Evolutionary conservation across 2,329 filamentous ascomycete species (phyloP).

Genomic region (Aspergillus fumigatus): DNA sequence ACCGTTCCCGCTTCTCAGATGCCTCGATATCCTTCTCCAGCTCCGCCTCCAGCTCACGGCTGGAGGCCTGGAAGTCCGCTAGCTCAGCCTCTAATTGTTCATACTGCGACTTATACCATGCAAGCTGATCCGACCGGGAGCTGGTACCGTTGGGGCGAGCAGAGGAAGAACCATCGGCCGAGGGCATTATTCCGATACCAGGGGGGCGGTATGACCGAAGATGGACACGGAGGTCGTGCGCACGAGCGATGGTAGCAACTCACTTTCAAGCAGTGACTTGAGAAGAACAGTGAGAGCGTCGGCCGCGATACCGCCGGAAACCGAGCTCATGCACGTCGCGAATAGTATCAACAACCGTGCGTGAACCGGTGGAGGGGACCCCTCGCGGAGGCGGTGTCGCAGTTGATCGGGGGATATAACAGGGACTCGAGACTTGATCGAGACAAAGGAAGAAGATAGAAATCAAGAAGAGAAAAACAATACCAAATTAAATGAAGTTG

Average conservation of each 20-base stretch:
- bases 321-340: conserved; percentile 11
- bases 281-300: conserved; percentile 4
- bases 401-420: conserved; percentile 20
- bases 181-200: conserved; percentile 33
- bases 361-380: conserved; percentile 16
- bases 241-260: neutral
- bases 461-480: neutral
- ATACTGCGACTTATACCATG: conserved; percentile 96
- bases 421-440: conserved; percentile 5
- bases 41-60: conserved; percentile 88
- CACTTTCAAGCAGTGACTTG: neutral
- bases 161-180: conserved; percentile 33
- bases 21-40: conserved; percentile 94
- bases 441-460: conserved; percentile 2
- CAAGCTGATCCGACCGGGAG: conserved; percentile 66
- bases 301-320: neutral
- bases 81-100: conserved; percentile 87
- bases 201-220: conserved; percentile 13
- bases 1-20: conserved; percentile 86
- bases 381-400: conserved; percentile 35
- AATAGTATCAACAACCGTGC: conserved; percentile 12
- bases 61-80: conserved; percentile 88
- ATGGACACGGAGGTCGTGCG: neutral
- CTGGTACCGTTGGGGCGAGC: conserved; percentile 37
- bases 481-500: neutral